Percentiles rank a stretch among this genome's conserved stretches.
phyloP scores from a whole-genome alignment of 495 filamentous ascomycete species.

The Aspergillus ellipticus region DNA sequence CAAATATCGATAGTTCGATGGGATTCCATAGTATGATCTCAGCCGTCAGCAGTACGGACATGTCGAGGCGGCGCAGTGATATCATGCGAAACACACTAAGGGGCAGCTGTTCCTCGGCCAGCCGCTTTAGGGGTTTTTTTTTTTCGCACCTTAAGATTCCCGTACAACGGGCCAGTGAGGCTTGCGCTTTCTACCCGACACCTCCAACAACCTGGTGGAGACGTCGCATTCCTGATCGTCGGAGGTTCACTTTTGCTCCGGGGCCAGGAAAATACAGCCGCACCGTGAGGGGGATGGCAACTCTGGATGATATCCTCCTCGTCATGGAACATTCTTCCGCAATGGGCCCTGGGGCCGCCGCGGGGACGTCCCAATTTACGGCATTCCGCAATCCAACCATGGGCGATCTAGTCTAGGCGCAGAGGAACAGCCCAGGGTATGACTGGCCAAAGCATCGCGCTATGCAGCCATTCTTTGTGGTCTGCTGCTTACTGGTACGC shows the following conservation, averaged over 20 bases:
- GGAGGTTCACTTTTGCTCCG: not conserved
- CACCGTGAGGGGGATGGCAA: not conserved
- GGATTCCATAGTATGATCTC: not conserved
- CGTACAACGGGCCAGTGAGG: not conserved
- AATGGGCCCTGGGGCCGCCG: not conserved
- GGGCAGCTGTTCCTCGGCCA: not conserved
- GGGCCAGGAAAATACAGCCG: not conserved
- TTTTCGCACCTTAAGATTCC: not conserved
- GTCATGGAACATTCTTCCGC: constrained; percentile 1
- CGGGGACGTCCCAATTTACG: not conserved
- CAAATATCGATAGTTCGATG: not conserved
- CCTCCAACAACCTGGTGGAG: too few species aligned
- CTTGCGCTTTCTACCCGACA: not conserved
- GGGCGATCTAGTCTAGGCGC: not conserved
- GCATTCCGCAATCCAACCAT: not conserved
- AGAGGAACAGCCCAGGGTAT: not conserved
- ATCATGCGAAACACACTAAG: not conserved
- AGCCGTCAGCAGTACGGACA: not conserved
- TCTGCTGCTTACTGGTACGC: too few species aligned
- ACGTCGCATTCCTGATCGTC: not conserved
- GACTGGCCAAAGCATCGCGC: too few species aligned
- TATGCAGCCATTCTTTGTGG: too few species aligned
- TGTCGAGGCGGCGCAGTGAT: not conserved
- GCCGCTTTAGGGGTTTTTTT: not conserved
- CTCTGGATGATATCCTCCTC: not conserved